Evolutionary conservation across 306 rosid species (phyloP), one percentile per base, ranked within the genome.

Genomic region (Lathyrus oleraceus): DNA sequence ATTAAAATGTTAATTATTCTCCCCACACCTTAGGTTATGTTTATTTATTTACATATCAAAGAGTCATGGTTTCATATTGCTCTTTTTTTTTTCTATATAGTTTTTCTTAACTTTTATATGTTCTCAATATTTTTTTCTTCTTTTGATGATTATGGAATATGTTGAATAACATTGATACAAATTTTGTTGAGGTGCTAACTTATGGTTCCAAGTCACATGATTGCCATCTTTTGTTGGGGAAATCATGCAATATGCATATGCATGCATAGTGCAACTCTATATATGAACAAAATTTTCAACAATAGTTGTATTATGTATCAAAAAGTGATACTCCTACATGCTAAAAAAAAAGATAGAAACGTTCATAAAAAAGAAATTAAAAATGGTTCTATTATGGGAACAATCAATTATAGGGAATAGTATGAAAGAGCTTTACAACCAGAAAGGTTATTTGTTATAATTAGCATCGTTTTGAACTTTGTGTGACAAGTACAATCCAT

Each of bases 131-230:
- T 79, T 75, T 17, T 36, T 57, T 25, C 83, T 79, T 79, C 96
- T 86, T 89, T 86, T 87, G 83, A 87, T 86, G 86, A 75, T 75
- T 72, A 60, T 75, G 83, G 86, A 76, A 81, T 35, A 35, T 79
- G 85, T 47, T 68, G 79, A 72, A 78, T 85, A 48, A 38, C 62
- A 54, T 81, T 70, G 76, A 65, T 73, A 73, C 74, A 47, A 70
- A 65, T 48, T 63, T 39, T 53, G 60, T 57, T 49, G 10, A 47
- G 66, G 72, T 27, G 44, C 5, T 27, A 57, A 20, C 51, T 40
- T 49, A 35, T 25, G 66, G n/a, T 73, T 73, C 49, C 63, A 76
- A 25, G 81, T 48, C 81, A 66, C 76, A 82, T 74, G 88, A 77
- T 79, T 67, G 72, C 69, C 66, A 61, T 60, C 72, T 45, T 60